Base-by-base conservation (phyloP, 73 alveolate genomes). In the Halteria grandinella region DNA sequence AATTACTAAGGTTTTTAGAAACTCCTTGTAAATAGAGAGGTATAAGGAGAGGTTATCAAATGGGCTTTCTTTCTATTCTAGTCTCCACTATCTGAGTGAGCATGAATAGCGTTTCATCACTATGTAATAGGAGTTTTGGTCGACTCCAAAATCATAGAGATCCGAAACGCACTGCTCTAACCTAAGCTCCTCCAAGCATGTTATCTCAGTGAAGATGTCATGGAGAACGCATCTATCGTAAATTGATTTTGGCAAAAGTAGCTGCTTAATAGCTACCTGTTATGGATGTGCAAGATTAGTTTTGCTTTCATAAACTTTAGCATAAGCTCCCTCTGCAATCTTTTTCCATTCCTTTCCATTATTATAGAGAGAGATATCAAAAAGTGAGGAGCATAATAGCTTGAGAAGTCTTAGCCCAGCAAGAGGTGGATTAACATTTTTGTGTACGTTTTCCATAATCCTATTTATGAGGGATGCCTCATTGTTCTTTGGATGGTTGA, bases 301-400 rank as follows among this genome's bases (percentile, higher is more conserved):
- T 52, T 79, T 79, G 27, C 98, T 90, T 64, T 95, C 95, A 69
- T 80, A 97, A 0, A 97, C 98, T 1, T 90, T 96, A 1, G 99
- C 99, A 71, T 93, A 97, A 33, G 97, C 98, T 18, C 99, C 99
- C 53, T 92, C 92, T 10, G 98, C 99, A 20, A 97, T 79, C 79
- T 91, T 85, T 40, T 87, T 87, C 97, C 97, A 88, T 66, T 92
- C 94, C 20, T 88, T 75, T 5, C 80, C 80, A 47, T 66, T 23
- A 27, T 41, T 44, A 63, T 97, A 97, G 49, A 93, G 79, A 24
- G 92, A 37, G 8, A 86, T 37, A 73, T 97, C 98, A 64, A 95
- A 95, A 48, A 97, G 86, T 20, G 87, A 74, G 37, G 85, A 57
- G 33, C 98, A 93, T 8, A 95, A 73, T 40, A 97, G 91, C 80